These are phyloP conservation scores for Penicillium sp. DNA, from an alignment of 2,329 filamentous ascomycete species.

Conservation along the genomic window DNA sequence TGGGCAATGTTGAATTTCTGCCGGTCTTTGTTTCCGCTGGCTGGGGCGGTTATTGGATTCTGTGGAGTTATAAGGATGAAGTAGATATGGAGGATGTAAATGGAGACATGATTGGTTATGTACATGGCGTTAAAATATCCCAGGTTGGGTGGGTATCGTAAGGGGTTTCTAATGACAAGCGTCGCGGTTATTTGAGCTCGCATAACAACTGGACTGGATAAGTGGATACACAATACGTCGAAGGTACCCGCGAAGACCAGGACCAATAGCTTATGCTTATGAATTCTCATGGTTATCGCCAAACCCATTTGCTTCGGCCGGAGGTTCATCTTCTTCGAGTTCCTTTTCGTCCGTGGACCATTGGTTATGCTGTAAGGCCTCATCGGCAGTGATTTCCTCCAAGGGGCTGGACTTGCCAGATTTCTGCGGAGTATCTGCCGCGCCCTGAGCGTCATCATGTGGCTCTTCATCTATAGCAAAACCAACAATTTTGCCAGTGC, in stretches of 20 bases:
- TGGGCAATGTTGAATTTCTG: constrained; percentile 31
- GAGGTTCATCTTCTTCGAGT: constrained; percentile 23
- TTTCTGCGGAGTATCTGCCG: constrained; percentile 12
- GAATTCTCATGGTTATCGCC: constrained; percentile 4
- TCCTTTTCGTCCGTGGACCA: constrained; percentile 44
- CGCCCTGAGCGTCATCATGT: constrained; percentile 17
- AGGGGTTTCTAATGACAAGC: constrained; percentile 11
- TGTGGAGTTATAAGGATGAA: constrained; percentile 22
- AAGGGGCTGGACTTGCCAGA: constrained; percentile 28
- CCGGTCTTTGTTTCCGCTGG: constrained; percentile 29
- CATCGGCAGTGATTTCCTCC: constrained; percentile 37
- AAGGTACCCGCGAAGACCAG: background rate
- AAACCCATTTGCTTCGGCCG: constrained; percentile 8
- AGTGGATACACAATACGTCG: constrained; percentile 11
- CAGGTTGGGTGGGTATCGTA: constrained; percentile 22
- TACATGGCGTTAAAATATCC: constrained; percentile 14
- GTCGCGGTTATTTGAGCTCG: background rate
- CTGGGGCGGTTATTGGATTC: constrained; percentile 32
- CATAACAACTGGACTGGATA: constrained; percentile 1
- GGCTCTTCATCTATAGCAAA: constrained; percentile 41
- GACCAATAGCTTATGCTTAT: background rate
- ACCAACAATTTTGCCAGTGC: constrained; percentile 47
- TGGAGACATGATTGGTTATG: constrained; percentile 8
- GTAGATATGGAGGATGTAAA: background rate
- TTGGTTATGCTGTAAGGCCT: constrained; percentile 39